phyloP scores from a whole-genome alignment of 108 stramenopile genomes.

The Cyclostephanos tholiformis region DNA sequence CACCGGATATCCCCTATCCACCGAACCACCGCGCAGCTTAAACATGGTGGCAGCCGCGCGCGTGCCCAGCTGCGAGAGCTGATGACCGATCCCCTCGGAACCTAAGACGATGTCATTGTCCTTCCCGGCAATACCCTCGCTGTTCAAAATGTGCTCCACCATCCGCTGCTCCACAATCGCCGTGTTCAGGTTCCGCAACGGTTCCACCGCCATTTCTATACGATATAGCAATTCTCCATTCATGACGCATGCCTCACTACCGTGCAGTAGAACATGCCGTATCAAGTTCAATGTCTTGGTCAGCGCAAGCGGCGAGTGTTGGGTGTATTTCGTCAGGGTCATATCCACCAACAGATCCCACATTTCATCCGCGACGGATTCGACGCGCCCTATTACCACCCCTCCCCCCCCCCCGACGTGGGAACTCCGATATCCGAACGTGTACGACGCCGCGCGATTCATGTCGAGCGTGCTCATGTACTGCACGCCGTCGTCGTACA shows the following conservation, averaged over 20 bases:
- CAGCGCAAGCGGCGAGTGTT: constrained; percentile 37
- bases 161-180: constrained; percentile 41
- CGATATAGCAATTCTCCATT: constrained; percentile 37
- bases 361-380: constrained; percentile 34
- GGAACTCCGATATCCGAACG: constrained; percentile 34
- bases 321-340: constrained; percentile 7
- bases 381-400: constrained; percentile 5
- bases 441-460: constrained; percentile 50
- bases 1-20: constrained; percentile 46
- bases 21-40: constrained; percentile 42
- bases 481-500: constrained; percentile 34
- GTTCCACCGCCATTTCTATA: constrained; percentile 40
- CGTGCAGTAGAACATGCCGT: constrained; percentile 39
- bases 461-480: constrained; percentile 47
- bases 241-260: constrained; percentile 14
- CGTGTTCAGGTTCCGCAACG: constrained; percentile 38
- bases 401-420: not conserved
- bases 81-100: constrained; percentile 27
- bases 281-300: constrained; percentile 41
- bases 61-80: constrained; percentile 18
- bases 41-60: constrained; percentile 42
- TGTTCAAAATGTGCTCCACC: constrained; percentile 40
- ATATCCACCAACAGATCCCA: constrained; percentile 40
- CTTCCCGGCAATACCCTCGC: constrained; percentile 11
- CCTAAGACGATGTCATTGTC: constrained; percentile 18